Evolutionary conservation across 2,329 filamentous ascomycete species (phyloP).

Genomic region (Trichoderma cornu-damae): DNA sequence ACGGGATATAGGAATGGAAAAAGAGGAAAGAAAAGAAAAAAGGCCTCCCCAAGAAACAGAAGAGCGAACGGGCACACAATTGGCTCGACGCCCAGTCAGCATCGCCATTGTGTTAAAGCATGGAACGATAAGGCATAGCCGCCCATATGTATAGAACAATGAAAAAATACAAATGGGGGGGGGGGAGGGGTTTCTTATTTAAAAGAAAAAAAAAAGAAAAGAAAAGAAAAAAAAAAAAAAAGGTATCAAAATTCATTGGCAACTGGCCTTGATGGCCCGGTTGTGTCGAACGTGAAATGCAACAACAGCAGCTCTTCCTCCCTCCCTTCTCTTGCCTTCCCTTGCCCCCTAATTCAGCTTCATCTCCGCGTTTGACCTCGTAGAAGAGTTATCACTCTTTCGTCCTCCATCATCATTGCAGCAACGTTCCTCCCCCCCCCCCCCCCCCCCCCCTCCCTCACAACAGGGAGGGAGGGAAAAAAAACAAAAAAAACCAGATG

Average conservation of each 20-base stretch:
- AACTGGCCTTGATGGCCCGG: not conserved
- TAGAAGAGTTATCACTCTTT: not conserved
- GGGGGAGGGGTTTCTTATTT: too few species aligned
- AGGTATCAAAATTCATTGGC: not conserved
- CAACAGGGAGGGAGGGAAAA: too few species aligned
- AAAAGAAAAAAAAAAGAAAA: too few species aligned
- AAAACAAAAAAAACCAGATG: not conserved
- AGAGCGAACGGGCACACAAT: not conserved
- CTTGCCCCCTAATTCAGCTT: not conserved
- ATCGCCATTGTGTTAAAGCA: not conserved
- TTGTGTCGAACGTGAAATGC: not conserved
- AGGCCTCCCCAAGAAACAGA: not conserved
- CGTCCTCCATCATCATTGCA: not conserved
- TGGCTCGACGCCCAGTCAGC: not conserved
- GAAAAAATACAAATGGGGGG: not conserved
- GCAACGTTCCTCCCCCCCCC: not conserved
- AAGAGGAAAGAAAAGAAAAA: not conserved
- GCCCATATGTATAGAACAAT: not conserved
- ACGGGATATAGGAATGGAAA: not conserved
- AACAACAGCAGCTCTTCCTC: not conserved
- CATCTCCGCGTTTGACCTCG: not conserved
- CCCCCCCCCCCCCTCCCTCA: too few species aligned
- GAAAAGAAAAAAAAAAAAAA: too few species aligned
- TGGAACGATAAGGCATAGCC: not conserved
- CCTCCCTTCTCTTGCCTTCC: too few species aligned